phyloP scores from a whole-genome alignment of 1,139 yeast species.

The Arxiozyma heterogenica region DNA sequence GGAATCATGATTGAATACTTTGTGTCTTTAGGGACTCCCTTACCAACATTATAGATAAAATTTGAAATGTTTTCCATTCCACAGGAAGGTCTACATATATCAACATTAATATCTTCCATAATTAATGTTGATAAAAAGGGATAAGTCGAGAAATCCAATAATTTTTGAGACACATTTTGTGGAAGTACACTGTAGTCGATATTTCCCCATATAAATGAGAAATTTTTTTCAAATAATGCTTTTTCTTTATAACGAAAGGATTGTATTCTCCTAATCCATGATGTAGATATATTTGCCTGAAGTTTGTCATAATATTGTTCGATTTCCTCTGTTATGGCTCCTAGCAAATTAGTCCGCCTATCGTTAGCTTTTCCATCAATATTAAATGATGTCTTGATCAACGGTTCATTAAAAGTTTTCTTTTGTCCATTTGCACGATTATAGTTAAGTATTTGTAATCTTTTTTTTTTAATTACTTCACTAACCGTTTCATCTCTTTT shows the following conservation, averaged over 20 bases:
- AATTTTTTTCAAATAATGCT: conserved; percentile 44
- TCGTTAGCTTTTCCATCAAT: conserved; percentile 7
- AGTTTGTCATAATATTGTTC: conserved; percentile 18
- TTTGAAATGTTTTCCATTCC: conserved; percentile 45
- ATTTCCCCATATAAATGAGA: conserved; percentile 43
- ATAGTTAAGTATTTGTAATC: background rate
- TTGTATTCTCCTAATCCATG: conserved; percentile 65
- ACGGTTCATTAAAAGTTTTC: conserved; percentile 5
- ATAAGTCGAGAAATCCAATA: conserved; percentile 48
- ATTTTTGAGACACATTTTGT: conserved; percentile 39
- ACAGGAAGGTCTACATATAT: conserved; percentile 47
- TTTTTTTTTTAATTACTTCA: conserved; percentile 6
- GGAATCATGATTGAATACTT: conserved; percentile 65
- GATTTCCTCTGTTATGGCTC: conserved; percentile 9
- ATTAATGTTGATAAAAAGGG: conserved; percentile 60
- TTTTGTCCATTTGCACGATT: background rate
- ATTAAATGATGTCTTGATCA: conserved; percentile 9
- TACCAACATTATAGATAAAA: conserved; percentile 64
- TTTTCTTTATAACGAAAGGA: conserved; percentile 37
- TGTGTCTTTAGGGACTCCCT: conserved; percentile 69
- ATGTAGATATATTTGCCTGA: conserved; percentile 46
- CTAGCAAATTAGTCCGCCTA: conserved; percentile 3
- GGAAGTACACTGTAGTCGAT: conserved; percentile 39
- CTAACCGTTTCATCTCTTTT: conserved; percentile 8
- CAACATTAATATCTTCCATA: conserved; percentile 49